These are phyloP conservation scores for Lepiota venenata DNA, from an alignment of 768 basidiomycete genomes.

Conservation along the genomic window DNA sequence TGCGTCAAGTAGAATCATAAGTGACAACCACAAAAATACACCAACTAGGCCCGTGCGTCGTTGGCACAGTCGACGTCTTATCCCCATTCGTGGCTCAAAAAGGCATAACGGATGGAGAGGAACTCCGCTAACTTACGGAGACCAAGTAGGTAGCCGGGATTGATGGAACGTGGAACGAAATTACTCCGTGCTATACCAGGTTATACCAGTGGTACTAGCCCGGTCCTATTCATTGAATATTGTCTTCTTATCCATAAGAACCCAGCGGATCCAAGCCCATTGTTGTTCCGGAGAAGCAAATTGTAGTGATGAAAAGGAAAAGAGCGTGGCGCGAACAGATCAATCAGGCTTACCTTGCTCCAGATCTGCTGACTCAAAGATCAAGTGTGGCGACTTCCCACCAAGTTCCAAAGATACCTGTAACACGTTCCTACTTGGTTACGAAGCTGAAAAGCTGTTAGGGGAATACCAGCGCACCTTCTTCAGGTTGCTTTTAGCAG, in stretches of 20 bases:
- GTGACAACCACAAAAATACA: slow-evolving; percentile 3
- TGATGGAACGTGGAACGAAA: not conserved
- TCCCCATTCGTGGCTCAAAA: not conserved
- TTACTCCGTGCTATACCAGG: not conserved
- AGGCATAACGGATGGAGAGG: no score
- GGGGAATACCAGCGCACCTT: slow-evolving; percentile 46
- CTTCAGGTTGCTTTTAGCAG: slow-evolving; percentile 91
- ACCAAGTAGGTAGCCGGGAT: not conserved
- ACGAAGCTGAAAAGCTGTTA: not conserved
- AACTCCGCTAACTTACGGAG: not conserved
- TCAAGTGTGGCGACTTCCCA: slow-evolving; percentile 86
- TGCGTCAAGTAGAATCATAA: not conserved
- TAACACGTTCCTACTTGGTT: slow-evolving; percentile 12
- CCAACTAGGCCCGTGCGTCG: not conserved
- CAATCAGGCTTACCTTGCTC: slow-evolving; percentile 59
- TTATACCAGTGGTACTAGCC: not conserved
- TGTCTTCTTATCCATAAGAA: not conserved
- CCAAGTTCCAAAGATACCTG: slow-evolving; percentile 91
- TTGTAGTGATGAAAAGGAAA: not conserved
- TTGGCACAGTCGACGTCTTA: not conserved
- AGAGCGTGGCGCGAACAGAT: not conserved
- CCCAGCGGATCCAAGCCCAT: not conserved
- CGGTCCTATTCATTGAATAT: not conserved
- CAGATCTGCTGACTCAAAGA: slow-evolving; percentile 90
- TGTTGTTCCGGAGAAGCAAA: not conserved